Evolutionary conservation across 257 asterid genomes (phyloP), one percentile per base, ranked within the genome.

Genomic region (Nicotiana sylvestris): DNA sequence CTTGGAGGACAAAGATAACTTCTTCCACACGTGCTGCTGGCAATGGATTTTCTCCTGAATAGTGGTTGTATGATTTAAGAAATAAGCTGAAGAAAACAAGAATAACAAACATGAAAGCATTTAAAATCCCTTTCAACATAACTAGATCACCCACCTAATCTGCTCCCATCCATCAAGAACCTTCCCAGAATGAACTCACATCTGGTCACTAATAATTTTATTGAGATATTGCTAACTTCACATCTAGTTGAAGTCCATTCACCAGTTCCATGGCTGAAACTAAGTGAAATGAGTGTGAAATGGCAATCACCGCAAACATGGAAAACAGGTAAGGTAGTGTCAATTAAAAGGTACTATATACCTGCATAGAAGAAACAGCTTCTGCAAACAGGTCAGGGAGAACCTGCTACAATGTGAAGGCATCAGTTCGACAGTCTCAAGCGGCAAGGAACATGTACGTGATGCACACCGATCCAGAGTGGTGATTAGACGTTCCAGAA

Each of bases 381-480:
- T 94, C 89, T 94, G 93, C 92, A 96, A 90, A 89, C 99, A 96
- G 87, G 92, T 89, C 91, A 96, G 88, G 70, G 99, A 96, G 91
- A 96, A 96, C 84, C 90, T 95, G 93, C 98, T 94, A 89, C 99
- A 96, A 88, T 96, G 97, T 68, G 95, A 84, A 86, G 99, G 98
- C 98, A 96, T 92, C 82, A 94, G 94, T 88, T 92, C 98, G 70
- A 94, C 99, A 76, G 98, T 96, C 88, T 93, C 95, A 32, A 96
- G 88, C 6, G 99, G 99, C 92, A 96, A 92, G 83, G 91, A 93
- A 82, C 92, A 92, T 66, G 98, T 96, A 62, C 99, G 95, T 4
- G 99, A 96, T 85, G 99, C 99, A 85, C 99, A 96, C 66, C 95
- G 96, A 84, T 96, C 99, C 46, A 96, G 91, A 84, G 99, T 94